Conservation (phyloP, 1,284 basidiomycete genomes). For the Naganishia sp. region DNA sequence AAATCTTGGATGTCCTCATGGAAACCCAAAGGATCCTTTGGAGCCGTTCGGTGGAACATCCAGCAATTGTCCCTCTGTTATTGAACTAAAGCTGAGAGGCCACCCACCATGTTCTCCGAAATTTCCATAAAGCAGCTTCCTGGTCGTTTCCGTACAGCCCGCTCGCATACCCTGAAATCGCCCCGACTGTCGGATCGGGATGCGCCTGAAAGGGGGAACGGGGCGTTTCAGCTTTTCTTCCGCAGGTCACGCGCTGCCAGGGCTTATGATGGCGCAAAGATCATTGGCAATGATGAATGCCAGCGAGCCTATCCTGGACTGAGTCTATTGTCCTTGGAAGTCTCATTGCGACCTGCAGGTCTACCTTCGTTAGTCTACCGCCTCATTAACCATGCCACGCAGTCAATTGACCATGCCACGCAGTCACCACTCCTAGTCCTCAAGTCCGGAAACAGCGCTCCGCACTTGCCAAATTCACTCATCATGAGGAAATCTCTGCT, state of each 20-base stretch:
- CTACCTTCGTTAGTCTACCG: too few species aligned
- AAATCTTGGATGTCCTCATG: background rate
- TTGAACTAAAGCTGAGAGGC: background rate
- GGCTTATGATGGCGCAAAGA: too few species aligned
- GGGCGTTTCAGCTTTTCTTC: constrained; percentile 19
- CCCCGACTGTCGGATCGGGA: background rate
- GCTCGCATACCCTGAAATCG: background rate
- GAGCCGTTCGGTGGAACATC: background rate
- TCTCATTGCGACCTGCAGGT: too few species aligned
- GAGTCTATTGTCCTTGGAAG: too few species aligned
- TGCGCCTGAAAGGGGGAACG: background rate
- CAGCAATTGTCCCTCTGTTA: background rate
- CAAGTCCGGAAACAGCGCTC: too few species aligned
- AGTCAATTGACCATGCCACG: too few species aligned
- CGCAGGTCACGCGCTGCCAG: background rate
- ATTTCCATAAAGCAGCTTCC: background rate
- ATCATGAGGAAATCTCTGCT: too few species aligned
- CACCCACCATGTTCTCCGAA: background rate
- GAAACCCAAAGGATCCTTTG: background rate
- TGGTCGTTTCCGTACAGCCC: background rate
- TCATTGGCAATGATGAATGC: too few species aligned
- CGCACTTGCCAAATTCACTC: too few species aligned
- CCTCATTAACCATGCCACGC: too few species aligned
- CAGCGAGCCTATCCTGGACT: too few species aligned
- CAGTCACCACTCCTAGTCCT: too few species aligned